Base-by-base conservation (phyloP, 345 rosid genomes). In the Turnera subulata region DNA sequence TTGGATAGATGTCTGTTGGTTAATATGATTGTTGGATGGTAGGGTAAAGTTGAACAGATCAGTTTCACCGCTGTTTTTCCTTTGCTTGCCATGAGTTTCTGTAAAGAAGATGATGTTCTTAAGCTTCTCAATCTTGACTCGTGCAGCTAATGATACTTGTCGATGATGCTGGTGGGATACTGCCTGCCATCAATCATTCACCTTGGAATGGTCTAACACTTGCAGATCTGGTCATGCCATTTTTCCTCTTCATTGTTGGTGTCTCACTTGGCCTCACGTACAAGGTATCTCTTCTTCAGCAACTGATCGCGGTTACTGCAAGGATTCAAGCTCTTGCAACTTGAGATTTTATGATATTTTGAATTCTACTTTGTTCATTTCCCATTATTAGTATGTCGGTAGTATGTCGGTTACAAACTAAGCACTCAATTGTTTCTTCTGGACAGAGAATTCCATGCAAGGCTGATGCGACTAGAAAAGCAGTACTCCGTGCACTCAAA, bases 171-270 rank as follows among this genome's bases (percentile, higher is more conserved):
- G 97, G 97, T 64, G 91, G 91, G 62, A 13, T 85, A 42, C n/a
- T 85, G 55, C 91, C 94, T 50, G 73, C 86, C 19, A 81, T 91
- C 63, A 88, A 88, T 56, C 96, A 91, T 79, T 85, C 97, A 14
- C 91, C 97, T 33, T 91, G 97, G 97, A 68, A 88, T 68, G 94
- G 97, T 40, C 33, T 91, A 51, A 85, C 94, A 15, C 72, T 91
- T 45, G 97, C 97, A 12, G 97, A 91, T 80, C 79, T 83, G 25
- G 96, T 91, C 56, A 88, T 91, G 96, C 96, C 97, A 24, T 88
- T 88, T 77, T 88, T 91, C 71, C 83, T 91, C 46, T 91, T 91
- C 66, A 84, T 91, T 38, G 96, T 85, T 60, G 97, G 97, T 45
- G 83, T 85, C 51, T 83, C 97, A 5, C 80, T 88, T 46, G 89